Percentiles rank a stretch among this genome's conserved stretches.
Conservation (phyloP, 148 eudicot genomes). For the Rhododendron ovatum region DNA sequence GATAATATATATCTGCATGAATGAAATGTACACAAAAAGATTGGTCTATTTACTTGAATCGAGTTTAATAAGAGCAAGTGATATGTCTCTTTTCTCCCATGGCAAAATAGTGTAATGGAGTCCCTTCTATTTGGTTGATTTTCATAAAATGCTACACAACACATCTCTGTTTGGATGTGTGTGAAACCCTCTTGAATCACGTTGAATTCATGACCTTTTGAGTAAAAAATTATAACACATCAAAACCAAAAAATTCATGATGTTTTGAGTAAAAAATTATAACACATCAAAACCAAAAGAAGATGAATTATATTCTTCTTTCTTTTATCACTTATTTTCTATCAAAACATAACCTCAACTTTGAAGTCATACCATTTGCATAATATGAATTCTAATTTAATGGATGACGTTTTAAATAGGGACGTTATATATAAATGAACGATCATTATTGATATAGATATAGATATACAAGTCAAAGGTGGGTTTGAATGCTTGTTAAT, state of each 20-base stretch:
- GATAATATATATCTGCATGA: neutral
- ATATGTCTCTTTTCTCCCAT: too few relatives aligned
- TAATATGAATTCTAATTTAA: neutral
- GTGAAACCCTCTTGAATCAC: neutral
- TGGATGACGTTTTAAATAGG: too few relatives aligned
- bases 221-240: neutral
- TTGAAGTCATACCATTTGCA: neutral
- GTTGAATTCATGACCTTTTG: neutral
- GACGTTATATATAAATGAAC: neutral
- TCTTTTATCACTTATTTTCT: too few relatives aligned
- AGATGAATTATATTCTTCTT: too few relatives aligned
- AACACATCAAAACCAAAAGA: neutral
- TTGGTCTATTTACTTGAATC: neutral
- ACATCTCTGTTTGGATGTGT: neutral
- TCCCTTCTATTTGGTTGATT: neutral
- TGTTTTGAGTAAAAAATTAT: neutral
- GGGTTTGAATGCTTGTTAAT: neutral
- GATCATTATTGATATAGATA: neutral
- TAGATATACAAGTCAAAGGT: neutral
- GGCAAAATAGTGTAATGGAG: neutral
- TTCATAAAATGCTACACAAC: neutral
- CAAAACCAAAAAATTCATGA: neutral
- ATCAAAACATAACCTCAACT: too few relatives aligned
- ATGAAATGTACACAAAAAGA: neutral
- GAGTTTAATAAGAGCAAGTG: neutral